Conservation (phyloP, 1,139 yeast species). For the Candida pseudocylindracea region DNA sequence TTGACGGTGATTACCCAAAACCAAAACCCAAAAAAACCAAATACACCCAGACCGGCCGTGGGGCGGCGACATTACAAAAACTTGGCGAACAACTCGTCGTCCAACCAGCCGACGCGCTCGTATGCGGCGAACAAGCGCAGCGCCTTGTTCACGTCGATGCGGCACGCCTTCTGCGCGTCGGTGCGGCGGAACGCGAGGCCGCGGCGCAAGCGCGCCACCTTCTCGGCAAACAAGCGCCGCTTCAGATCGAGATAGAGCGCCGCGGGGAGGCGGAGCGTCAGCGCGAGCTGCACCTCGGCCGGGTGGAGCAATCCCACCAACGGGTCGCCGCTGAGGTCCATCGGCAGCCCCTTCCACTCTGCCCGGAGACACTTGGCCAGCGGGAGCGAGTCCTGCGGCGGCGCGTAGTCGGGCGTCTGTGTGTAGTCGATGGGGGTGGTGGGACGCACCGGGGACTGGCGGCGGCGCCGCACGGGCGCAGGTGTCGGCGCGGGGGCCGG, state of each 20-base stretch:
- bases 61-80: slow-evolving; percentile 8
- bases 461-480: too few relatives aligned
- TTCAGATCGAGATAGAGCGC: slow-evolving; percentile 81
- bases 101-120: slow-evolving; percentile 90
- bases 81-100: slow-evolving; percentile 47
- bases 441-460: too few relatives aligned
- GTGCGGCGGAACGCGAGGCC: slow-evolving; percentile 86
- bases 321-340: slow-evolving; percentile 72
- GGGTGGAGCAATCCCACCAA: slow-evolving; percentile 57
- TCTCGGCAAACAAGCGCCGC: slow-evolving; percentile 73
- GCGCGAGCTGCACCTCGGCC: slow-evolving; percentile 75
- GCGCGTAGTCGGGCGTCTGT: too few relatives aligned
- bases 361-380: too few relatives aligned
- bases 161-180: slow-evolving; percentile 93
- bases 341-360: slow-evolving; percentile 97
- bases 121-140: slow-evolving; percentile 80
- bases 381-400: too few relatives aligned
- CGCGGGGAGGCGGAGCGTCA: slow-evolving; percentile 73
- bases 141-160: slow-evolving; percentile 94
- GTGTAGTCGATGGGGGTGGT: too few relatives aligned
- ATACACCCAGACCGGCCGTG: too few relatives aligned
- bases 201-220: slow-evolving; percentile 51
- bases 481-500: too few relatives aligned
- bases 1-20: too few relatives aligned
- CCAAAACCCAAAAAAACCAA: too few relatives aligned